Percentiles rank a stretch among this genome's conserved stretches.
phyloP scores from a whole-genome alignment of 495 filamentous ascomycete genomes.

The Delitschia confertaspora region DNA sequence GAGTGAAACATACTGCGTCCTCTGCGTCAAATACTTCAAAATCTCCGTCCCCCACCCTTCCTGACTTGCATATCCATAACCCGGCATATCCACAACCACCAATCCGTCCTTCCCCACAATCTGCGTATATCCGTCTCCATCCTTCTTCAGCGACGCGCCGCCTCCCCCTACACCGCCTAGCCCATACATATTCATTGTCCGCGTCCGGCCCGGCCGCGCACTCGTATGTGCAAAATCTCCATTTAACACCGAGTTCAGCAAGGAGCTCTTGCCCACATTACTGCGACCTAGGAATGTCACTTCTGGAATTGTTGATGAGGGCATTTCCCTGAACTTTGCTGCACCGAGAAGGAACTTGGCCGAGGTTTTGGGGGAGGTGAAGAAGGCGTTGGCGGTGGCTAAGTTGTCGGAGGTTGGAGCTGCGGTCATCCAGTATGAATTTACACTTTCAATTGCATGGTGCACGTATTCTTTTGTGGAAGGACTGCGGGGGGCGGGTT shows the following conservation, averaged over 20 bases:
- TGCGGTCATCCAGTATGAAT: conserved; percentile 51
- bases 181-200: conserved; percentile 75
- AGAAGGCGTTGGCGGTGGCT: conserved; percentile 51
- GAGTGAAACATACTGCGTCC: conserved; percentile 61
- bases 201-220: conserved; percentile 66
- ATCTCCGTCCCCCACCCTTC: conserved; percentile 79
- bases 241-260: conserved; percentile 75
- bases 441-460: conserved; percentile 24
- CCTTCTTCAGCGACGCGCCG: conserved; percentile 36
- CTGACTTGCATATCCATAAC: conserved; percentile 73
- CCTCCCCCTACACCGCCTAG: conserved; percentile 46
- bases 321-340: conserved; percentile 54
- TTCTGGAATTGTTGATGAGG: conserved; percentile 44
- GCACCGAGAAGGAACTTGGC: conserved; percentile 64
- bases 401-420: conserved; percentile 49
- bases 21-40: conserved; percentile 65
- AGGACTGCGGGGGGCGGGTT: too few relatives aligned
- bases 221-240: conserved; percentile 55
- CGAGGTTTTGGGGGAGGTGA: conserved; percentile 40
- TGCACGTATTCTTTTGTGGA: too few relatives aligned
- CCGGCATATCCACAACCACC: conserved; percentile 81
- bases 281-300: conserved; percentile 74
- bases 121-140: conserved; percentile 38
- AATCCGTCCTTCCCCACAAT: conserved; percentile 33
- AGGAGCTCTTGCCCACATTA: conserved; percentile 85